Percentiles rank a stretch among this genome's conserved stretches.
Evolutionary conservation across 805 yeast species (phyloP).

Genomic region (Kluyveromyces dobzhanskii): DNA sequence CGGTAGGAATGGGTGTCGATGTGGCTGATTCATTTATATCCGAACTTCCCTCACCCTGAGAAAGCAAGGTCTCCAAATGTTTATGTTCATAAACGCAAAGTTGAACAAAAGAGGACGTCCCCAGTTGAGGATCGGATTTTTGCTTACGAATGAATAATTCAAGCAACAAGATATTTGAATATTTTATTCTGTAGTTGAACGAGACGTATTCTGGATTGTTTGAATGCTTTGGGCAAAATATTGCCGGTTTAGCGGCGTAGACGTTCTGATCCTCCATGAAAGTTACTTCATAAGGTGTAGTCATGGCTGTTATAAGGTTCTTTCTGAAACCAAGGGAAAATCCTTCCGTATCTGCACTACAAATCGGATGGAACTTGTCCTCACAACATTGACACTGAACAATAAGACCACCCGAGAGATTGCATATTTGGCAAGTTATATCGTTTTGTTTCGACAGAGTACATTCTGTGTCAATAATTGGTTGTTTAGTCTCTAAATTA

Average conservation of each 20-base stretch:
- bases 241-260: constrained; percentile 8
- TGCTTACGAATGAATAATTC: constrained; percentile 9
- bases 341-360: constrained; percentile 17
- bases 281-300: neutral
- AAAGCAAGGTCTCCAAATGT: too few species aligned
- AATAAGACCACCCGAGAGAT: constrained; percentile 39
- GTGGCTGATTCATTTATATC: too few species aligned
- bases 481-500: constrained; percentile 36
- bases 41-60: too few species aligned
- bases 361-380: constrained; percentile 17
- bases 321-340: constrained; percentile 11
- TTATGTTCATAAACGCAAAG: neutral
- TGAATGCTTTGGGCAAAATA: constrained; percentile 9
- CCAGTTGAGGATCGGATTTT: constrained; percentile 2
- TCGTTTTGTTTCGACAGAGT: constrained; percentile 27
- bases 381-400: constrained; percentile 16
- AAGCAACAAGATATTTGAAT: constrained; percentile 3
- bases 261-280: constrained; percentile 1
- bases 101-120: neutral
- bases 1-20: too few species aligned
- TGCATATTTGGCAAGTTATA: constrained; percentile 39
- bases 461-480: constrained; percentile 34
- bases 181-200: constrained; percentile 4
- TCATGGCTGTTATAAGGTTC: neutral
- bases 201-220: neutral